A percentile compares a stretch with the other conserved stretches of the same genome.
These are phyloP conservation scores for Neurospora sp. DNA, from an alignment of 495 filamentous ascomycete species.

Conservation along the genomic window DNA sequence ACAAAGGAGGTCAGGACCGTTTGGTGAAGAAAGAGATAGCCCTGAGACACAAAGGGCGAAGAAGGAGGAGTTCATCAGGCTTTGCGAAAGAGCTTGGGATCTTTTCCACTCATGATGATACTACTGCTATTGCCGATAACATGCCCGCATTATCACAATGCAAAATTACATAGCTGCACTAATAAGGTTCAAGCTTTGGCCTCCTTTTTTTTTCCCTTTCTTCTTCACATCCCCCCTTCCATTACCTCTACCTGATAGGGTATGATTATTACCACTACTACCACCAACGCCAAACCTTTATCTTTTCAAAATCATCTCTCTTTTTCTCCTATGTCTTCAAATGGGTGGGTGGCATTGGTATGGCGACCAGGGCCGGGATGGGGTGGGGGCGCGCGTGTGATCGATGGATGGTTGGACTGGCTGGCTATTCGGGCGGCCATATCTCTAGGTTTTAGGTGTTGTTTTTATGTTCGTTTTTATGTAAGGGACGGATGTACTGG, in stretches of 20 bases:
- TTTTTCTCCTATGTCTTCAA: neutral
- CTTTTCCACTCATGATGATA: conserved; percentile 79
- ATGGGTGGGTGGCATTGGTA: neutral
- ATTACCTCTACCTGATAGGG: neutral
- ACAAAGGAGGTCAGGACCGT: conserved; percentile 55
- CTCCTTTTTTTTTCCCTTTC: neutral
- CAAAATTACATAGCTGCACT: neutral
- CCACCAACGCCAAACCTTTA: neutral
- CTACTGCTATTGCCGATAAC: neutral
- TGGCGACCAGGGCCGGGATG: neutral
- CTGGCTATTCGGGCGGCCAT: neutral
- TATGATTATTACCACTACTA: neutral
- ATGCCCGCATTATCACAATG: neutral
- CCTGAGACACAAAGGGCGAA: conserved; percentile 78
- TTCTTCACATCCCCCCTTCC: neutral
- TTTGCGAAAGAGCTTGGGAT: conserved; percentile 92
- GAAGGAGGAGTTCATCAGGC: conserved; percentile 83
- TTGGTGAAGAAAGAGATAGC: conserved; percentile 68
- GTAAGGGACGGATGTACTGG: neutral
- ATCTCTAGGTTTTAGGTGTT: neutral
- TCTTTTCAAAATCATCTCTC: neutral
- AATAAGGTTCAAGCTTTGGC: neutral
- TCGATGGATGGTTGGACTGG: neutral
- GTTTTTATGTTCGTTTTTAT: neutral
- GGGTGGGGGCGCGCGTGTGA: neutral